Evolutionary conservation across 2,329 filamentous ascomycete species (phyloP).

Genomic region (Venturia aucupariae): DNA sequence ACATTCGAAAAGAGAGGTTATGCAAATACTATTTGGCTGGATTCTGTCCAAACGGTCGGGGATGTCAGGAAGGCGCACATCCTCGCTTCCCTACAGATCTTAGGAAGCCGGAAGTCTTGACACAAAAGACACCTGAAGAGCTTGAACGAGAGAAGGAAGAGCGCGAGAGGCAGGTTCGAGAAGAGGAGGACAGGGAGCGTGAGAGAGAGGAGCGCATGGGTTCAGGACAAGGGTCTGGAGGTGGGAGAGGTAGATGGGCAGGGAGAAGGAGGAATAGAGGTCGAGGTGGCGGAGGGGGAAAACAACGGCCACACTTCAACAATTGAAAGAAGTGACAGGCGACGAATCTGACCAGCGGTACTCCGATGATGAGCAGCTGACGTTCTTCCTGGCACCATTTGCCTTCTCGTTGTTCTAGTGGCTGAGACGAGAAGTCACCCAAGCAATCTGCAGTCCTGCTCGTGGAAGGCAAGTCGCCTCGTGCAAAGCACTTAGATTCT

Average conservation of each 20-base stretch:
- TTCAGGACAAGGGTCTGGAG: not conserved
- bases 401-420: not conserved
- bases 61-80: conserved; percentile 74
- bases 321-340: not conserved
- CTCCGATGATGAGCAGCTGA: not conserved
- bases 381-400: not conserved
- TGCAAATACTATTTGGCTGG: conserved; percentile 85
- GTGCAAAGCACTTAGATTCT: not conserved
- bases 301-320: not conserved
- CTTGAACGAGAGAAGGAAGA: conserved; percentile 43
- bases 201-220: conserved; percentile 11
- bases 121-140: conserved; percentile 67
- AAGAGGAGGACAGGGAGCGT: conserved; percentile 11
- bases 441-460: not conserved
- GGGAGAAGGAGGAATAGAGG: conserved; percentile 11
- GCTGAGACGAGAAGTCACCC: not conserved
- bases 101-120: conserved; percentile 46
- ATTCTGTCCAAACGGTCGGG: conserved; percentile 79
- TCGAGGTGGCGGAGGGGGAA: conserved; percentile 1
- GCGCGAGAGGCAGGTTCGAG: conserved; percentile 3
- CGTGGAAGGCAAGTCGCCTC: not conserved
- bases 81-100: conserved; percentile 64
- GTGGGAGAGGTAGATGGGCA: not conserved
- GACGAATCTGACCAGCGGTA: not conserved
- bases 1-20: conserved; percentile 64